phyloP scores from a whole-genome alignment of 257 asterid genomes.

The Gentiana macrophylla region DNA sequence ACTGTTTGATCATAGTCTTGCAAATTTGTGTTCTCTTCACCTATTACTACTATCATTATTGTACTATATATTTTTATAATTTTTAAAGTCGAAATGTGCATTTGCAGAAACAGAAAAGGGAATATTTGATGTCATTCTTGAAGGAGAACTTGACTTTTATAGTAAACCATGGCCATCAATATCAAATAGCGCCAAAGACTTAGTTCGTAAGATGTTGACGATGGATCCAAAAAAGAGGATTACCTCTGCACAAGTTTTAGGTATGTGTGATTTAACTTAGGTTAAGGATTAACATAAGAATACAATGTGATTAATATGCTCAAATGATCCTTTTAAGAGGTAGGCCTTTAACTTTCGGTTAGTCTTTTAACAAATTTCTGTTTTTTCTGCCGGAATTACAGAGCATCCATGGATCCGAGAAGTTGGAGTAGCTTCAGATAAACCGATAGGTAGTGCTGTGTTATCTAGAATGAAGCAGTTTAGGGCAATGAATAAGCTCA shows the following conservation, averaged over 20 bases:
- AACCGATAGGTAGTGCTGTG: slow-evolving; percentile 74
- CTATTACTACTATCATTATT: slow-evolving; percentile 1
- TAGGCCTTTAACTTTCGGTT: too few relatives aligned
- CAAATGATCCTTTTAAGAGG: too few relatives aligned
- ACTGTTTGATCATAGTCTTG: too few relatives aligned
- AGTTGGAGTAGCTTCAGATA: slow-evolving; percentile 65
- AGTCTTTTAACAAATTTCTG: not conserved
- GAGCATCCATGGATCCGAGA: slow-evolving; percentile 69
- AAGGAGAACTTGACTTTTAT: slow-evolving; percentile 77
- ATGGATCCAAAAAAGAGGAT: slow-evolving; percentile 76
- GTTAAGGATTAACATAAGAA: too few relatives aligned
- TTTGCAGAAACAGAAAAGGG: slow-evolving; percentile 88
- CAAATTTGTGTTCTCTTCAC: too few relatives aligned
- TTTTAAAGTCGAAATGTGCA: not conserved
- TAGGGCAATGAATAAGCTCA: slow-evolving; percentile 78
- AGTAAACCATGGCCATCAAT: slow-evolving; percentile 90
- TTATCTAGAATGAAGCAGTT: slow-evolving; percentile 81
- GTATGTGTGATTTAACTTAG: slow-evolving; percentile 22
- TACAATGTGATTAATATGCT: too few relatives aligned
- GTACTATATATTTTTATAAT: not conserved
- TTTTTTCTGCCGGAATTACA: slow-evolving; percentile 12
- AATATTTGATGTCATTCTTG: slow-evolving; percentile 74
- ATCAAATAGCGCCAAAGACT: slow-evolving; percentile 74
- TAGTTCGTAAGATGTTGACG: slow-evolving; percentile 71
- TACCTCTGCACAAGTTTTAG: slow-evolving; percentile 75